Conservation (phyloP, 371 early-diverging fungal genomes). For the Circinella minor region DNA sequence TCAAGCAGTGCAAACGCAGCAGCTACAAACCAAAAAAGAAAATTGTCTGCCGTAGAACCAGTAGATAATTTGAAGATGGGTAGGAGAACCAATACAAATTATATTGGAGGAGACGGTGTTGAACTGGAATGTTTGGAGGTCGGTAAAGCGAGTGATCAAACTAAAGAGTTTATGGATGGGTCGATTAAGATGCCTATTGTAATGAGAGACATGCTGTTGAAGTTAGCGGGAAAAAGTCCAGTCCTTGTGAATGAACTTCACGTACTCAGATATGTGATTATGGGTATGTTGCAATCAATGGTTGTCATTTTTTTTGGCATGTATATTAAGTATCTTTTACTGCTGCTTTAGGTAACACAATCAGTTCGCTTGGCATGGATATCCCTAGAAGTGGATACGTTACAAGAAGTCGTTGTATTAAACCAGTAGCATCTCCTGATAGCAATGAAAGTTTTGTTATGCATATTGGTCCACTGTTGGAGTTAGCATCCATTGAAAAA, state of each 20-base stretch:
- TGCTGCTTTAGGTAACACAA: not conserved
- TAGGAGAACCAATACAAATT: not conserved
- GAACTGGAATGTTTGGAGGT: constrained; percentile 16
- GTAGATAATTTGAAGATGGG: not conserved
- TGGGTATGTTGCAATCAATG: not conserved
- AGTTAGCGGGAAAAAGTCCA: not conserved
- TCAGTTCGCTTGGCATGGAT: constrained; percentile 11
- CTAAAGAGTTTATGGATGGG: constrained; percentile 10
- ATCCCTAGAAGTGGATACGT: constrained; percentile 9
- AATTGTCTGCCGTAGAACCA: not conserved
- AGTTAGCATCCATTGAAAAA: constrained; percentile 9
- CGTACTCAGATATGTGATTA: constrained; percentile 5
- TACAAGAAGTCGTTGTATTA: not conserved
- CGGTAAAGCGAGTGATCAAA: not conserved
- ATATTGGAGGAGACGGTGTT: not conserved
- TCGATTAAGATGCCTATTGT: constrained; percentile 17
- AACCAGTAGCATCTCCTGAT: not conserved
- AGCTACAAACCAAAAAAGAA: not conserved
- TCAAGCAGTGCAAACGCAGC: not conserved
- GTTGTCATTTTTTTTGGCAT: not conserved
- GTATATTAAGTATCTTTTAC: not conserved
- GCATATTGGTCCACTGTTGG: constrained; percentile 8
- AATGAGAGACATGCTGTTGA: constrained; percentile 20
- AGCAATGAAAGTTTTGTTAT: constrained; percentile 1
- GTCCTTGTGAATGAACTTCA: not conserved